phyloP scores from a whole-genome alignment of 768 basidiomycete genomes.

The Suillus variegatus region DNA sequence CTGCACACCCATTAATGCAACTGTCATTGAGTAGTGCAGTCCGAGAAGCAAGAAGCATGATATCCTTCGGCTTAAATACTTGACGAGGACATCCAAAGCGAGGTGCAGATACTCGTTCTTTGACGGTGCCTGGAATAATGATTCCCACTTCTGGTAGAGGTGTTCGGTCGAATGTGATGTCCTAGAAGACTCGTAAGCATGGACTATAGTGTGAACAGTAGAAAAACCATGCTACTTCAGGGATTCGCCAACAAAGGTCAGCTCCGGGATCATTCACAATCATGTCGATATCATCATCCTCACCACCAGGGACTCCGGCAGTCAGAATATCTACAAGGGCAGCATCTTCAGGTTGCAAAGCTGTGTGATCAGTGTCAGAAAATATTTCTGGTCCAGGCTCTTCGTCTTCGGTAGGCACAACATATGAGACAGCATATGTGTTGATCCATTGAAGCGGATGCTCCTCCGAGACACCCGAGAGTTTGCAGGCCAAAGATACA shows the following conservation, averaged over 20 bases:
- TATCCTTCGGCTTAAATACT: conserved; percentile 6
- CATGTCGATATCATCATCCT: background rate
- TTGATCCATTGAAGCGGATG: background rate
- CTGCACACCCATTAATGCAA: conserved; percentile 10
- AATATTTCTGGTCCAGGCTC: background rate
- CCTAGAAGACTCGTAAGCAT: background rate
- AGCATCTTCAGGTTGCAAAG: background rate
- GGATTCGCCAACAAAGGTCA: background rate
- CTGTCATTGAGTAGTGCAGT: conserved; percentile 9
- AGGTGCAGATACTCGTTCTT: background rate
- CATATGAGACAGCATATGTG: background rate
- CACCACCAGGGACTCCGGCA: background rate
- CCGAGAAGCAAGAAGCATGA: conserved; percentile 1
- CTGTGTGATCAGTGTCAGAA: background rate
- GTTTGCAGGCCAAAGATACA: background rate
- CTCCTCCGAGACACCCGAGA: background rate
- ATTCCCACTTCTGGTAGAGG: background rate
- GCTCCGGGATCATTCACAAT: background rate
- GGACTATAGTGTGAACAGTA: background rate
- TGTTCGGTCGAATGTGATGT: background rate
- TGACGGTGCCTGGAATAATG: background rate
- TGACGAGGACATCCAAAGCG: background rate
- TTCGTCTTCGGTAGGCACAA: background rate
- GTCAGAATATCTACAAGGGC: background rate
- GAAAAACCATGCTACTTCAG: background rate